These are phyloP conservation scores for Salix arbutifolia DNA, from an alignment of 345 rosid species.

Conservation along the genomic window DNA sequence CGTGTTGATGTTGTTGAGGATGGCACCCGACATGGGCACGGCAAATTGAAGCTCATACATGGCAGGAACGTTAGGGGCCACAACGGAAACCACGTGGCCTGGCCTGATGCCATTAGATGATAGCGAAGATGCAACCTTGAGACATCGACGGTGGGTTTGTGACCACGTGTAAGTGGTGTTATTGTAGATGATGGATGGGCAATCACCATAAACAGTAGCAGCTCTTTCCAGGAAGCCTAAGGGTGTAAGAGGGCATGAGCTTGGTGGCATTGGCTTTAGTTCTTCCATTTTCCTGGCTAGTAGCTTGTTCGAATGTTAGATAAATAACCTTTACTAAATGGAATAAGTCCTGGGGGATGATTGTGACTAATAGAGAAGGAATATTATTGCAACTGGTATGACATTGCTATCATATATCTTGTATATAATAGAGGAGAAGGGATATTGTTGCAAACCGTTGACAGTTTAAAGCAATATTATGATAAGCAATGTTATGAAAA, in stretches of 20 bases:
- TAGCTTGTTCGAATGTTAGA: too few relatives aligned
- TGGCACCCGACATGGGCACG: slow-evolving; percentile 72
- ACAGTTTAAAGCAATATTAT: too few relatives aligned
- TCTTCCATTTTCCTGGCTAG: slow-evolving; percentile 10
- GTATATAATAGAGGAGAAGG: too few relatives aligned
- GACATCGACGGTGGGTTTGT: slow-evolving; percentile 65
- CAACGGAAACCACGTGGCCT: slow-evolving; percentile 63
- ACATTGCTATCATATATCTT: too few relatives aligned
- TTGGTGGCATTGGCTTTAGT: slow-evolving; percentile 40
- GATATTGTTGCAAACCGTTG: too few relatives aligned
- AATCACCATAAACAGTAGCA: slow-evolving; percentile 71
- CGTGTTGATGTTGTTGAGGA: slow-evolving; percentile 76
- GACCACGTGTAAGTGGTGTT: slow-evolving; percentile 62
- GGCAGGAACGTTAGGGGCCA: slow-evolving; percentile 66
- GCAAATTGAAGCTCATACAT: slow-evolving; percentile 94
- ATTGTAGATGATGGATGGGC: slow-evolving; percentile 54
- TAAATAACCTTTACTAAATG: too few relatives aligned
- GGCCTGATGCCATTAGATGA: slow-evolving; percentile 40
- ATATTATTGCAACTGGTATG: too few relatives aligned
- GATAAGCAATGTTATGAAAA: too few relatives aligned
- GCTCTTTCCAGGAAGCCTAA: slow-evolving; percentile 50
- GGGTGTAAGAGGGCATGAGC: slow-evolving; percentile 50
- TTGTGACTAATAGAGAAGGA: too few relatives aligned
- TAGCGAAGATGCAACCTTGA: slow-evolving; percentile 68
- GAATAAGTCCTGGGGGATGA: too few relatives aligned